Evolutionary conservation across 768 basidiomycete genomes (phyloP).

Genomic region (Tulasnella sp.): DNA sequence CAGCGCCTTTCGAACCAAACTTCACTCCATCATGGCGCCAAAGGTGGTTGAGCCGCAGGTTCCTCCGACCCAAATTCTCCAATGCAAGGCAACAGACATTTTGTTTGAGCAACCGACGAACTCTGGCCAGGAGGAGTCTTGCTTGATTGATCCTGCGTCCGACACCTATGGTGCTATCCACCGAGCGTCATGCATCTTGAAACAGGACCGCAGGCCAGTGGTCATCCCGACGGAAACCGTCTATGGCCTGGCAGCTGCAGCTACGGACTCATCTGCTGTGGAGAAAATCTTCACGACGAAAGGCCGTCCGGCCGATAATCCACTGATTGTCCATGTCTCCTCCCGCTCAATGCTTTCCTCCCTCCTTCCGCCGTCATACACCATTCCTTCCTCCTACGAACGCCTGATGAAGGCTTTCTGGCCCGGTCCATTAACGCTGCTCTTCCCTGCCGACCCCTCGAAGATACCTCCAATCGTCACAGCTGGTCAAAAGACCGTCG

Average conservation of each 20-base stretch:
- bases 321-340: slow-evolving; percentile 93
- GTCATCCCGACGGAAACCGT: slow-evolving; percentile 98
- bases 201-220: slow-evolving; percentile 45
- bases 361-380: slow-evolving; percentile 61
- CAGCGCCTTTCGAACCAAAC: not conserved
- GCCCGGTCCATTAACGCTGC: slow-evolving; percentile 88
- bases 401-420: slow-evolving; percentile 77
- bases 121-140: not conserved
- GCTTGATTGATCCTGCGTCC: slow-evolving; percentile 32
- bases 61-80: not conserved
- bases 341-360: slow-evolving; percentile 70
- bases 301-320: slow-evolving; percentile 90
- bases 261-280: slow-evolving; percentile 45
- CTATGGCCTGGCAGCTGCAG: slow-evolving; percentile 90
- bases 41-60: not conserved
- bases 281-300: slow-evolving; percentile 78
- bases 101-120: not conserved
- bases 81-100: not conserved
- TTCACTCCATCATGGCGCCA: not conserved
- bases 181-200: slow-evolving; percentile 37
- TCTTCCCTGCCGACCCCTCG: slow-evolving; percentile 67
- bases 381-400: slow-evolving; percentile 56
- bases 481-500: slow-evolving; percentile 71
- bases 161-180: slow-evolving; percentile 36
- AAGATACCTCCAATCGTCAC: slow-evolving; percentile 69